Evolutionary conservation across 352 stramenopile genomes (phyloP), one percentile per base, ranked within the genome.

Genomic region (Elongisporangium anandrum): DNA sequence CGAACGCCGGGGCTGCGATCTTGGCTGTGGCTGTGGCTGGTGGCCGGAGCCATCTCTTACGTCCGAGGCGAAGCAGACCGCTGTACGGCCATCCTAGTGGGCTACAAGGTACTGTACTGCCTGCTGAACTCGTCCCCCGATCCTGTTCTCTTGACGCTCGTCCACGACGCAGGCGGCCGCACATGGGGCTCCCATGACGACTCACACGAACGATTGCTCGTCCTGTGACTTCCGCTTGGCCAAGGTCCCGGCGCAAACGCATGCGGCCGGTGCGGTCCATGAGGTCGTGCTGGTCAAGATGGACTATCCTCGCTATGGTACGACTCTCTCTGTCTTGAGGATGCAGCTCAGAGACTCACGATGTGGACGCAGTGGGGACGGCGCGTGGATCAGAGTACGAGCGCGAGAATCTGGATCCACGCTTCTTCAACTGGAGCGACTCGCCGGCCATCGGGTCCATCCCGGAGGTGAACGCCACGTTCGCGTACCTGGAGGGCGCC

Each of bases 131-230:
- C 50, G 60, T 60, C 15, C 10, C 8, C 13, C 20, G 17, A 38
- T 38, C 6, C 6, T 45, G 34, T 45, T 45, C 34, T 45, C 34
- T 45, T 45, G 34, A 2, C 54, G 13, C 39, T 60, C 20, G 52
- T 49, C 56, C 38, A 29, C 23, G 52, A 61, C 10, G 23, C 39
- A 90, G 81, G 77, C 79, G 20, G 89, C 81, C 2, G 79, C 74
- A 4, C 92, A 75, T 16, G 69, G 69, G 2, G 66, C 83, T 16
- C 78, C 85, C 26, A 93, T 94, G 79, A 90, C 82, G 45, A 92
- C 85, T 17, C 85, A 94, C 65, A 88, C 85, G 48, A 90, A 85
- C 62, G 85, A 94, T 66, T 93, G 85, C 61, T 90, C 73, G 57
- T 88, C 70, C 22, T 92, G 85, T 58, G 85, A 94, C 66, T 94